Conservation (phyloP, 2,329 filamentous ascomycete species). For the Microsporum canis region DNA sequence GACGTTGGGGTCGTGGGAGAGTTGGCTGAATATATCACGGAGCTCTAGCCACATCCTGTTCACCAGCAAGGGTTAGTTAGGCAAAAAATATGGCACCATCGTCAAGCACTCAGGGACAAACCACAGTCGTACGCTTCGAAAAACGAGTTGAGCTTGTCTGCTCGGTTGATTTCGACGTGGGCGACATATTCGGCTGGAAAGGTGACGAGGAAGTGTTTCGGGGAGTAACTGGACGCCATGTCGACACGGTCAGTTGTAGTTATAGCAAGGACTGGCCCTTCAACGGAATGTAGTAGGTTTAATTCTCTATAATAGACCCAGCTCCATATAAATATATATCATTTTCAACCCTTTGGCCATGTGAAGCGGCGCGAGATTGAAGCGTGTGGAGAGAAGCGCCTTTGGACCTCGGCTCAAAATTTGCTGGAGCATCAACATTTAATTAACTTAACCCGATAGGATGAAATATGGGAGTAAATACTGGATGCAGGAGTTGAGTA, state of each 20-base stretch:
- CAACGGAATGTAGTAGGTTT: background rate
- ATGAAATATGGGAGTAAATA: too few species aligned
- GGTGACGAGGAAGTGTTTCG: constrained; percentile 60
- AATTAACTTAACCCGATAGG: too few species aligned
- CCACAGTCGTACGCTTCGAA: constrained; percentile 46
- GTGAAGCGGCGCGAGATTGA: background rate
- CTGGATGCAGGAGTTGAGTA: too few species aligned
- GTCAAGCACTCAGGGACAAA: background rate
- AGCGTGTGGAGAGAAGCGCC: background rate
- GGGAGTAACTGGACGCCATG: constrained; percentile 9
- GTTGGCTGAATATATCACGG: constrained; percentile 55
- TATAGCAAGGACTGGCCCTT: background rate
- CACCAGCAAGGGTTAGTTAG: background rate
- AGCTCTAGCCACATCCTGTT: constrained; percentile 74
- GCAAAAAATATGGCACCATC: background rate
- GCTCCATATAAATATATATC: background rate
- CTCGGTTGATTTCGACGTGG: constrained; percentile 86
- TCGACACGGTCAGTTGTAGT: background rate
- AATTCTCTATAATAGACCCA: background rate
- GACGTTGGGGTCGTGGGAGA: constrained; percentile 61
- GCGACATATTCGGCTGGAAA: constrained; percentile 62
- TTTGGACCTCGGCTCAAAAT: background rate
- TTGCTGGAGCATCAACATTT: background rate
- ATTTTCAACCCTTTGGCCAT: background rate
- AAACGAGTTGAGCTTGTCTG: constrained; percentile 81